Base-by-base conservation (phyloP, 257 asterid species). In the Nicotiana attenuata region DNA sequence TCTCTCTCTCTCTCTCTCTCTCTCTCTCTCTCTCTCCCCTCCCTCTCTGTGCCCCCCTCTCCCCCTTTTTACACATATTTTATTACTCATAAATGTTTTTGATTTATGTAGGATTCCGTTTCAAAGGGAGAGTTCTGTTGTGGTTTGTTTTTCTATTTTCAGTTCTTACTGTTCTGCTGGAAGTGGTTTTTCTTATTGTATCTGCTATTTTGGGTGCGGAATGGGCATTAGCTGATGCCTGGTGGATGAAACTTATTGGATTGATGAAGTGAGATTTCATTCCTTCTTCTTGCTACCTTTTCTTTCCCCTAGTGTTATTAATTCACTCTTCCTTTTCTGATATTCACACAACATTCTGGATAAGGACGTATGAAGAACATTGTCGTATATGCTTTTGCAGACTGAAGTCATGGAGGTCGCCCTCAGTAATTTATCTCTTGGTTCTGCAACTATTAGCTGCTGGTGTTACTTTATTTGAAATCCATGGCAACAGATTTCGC, bases 221-320 rank as follows among this genome's bases (percentile, higher is more conserved):
- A 86, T 85, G 90, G 93, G 85, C 79, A 65, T 76, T 82, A 81
- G 87, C 91, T 56, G 97, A 90, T 88, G 88, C 83, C 76, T 89
- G 93, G 97, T 93, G 98, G 97, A 83, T 87, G 81, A 90, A 89
- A 81, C 92, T 92, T 64, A 82, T 93, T 67, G 98, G 98, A 79
- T 83, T 93, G 80, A 88, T 91, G 91, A 85, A 82, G 98, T 93
- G 86, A 65, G 92, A 64, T 33, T 63, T 85, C 28, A 41, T 83
- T 80, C 29, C 50, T 80, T 83, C 26, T 77, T 53, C 61, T 61
- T 55, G 31, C 56, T 11, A 63, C 29, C 57, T 80, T 22, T 57
- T 83, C 11, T 77, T 73, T 71, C 26, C 41, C n/a, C 41, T 50
- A 73, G 47, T 82, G 57, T 55, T 17, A 31, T 41, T 16, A 15